These are phyloP conservation scores for Xylaria sp. DNA, from an alignment of 2,329 filamentous ascomycete genomes.

Conservation along the genomic window DNA sequence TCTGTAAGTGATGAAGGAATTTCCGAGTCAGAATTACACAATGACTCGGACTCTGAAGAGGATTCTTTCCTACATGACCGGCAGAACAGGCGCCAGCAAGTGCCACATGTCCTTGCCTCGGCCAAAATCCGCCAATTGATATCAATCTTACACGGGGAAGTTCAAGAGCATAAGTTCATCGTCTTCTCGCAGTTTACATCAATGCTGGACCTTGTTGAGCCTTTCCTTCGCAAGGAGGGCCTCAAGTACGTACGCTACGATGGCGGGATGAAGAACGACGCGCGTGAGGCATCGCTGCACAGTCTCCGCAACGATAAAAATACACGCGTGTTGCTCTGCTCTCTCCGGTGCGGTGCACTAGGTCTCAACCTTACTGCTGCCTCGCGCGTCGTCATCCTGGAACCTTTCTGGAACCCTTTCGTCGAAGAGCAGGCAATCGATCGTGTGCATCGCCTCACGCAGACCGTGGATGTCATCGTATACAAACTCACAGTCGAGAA, in stretches of 20 bases:
- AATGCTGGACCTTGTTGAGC: conserved; percentile 96
- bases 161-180: conserved; percentile 90
- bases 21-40: conserved; percentile 55
- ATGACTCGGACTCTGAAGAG: conserved; percentile 55
- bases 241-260: conserved; percentile 91
- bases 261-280: conserved; percentile 92
- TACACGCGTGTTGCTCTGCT: conserved; percentile 88
- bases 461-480: conserved; percentile 92
- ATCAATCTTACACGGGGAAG: conserved; percentile 81
- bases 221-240: conserved; percentile 79
- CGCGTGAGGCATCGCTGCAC: conserved; percentile 85
- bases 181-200: conserved; percentile 99
- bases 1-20: conserved; percentile 48
- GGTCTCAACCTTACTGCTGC: conserved; percentile 95
- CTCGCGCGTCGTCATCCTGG: conserved; percentile 90
- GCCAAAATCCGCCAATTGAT: conserved; percentile 93
- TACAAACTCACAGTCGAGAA: conserved; percentile 91
- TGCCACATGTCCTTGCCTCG: conserved; percentile 71
- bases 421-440: conserved; percentile 99
- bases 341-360: conserved; percentile 90
- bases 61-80: conserved; percentile 47
- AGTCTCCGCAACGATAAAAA: conserved; percentile 77
- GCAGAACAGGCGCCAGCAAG: conserved; percentile 51
- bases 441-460: conserved; percentile 96
- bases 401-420: conserved; percentile 99